Evolutionary conservation across 2,329 filamentous ascomycete species (phyloP).

Genomic region (Decorospora gaudefroyi): DNA sequence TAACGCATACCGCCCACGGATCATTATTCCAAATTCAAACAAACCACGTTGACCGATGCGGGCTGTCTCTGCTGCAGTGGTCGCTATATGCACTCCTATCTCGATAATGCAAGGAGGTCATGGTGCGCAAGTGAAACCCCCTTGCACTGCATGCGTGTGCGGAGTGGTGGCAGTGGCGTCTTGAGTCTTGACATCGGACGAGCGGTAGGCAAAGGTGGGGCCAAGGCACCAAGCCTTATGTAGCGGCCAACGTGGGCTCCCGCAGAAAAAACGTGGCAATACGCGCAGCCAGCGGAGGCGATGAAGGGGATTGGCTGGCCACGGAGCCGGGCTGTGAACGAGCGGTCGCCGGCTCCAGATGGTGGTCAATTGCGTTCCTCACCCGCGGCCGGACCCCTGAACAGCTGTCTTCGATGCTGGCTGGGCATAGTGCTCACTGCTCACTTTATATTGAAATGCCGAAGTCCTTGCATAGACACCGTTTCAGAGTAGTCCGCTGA

Average conservation of each 20-base stretch:
- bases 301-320: constrained; percentile 3
- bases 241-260: constrained; percentile 14
- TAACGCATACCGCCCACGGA: too few relatives aligned
- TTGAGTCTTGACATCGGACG: too few relatives aligned
- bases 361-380: neutral
- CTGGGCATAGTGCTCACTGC: constrained; percentile 21
- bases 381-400: constrained; percentile 3
- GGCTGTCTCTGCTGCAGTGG: too few relatives aligned
- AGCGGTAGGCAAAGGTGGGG: too few relatives aligned
- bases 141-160: too few relatives aligned
- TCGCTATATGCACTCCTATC: too few relatives aligned
- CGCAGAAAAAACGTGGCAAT: constrained; percentile 14
- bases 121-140: too few relatives aligned
- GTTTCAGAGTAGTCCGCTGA: constrained; percentile 19
- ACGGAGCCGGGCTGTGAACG: neutral
- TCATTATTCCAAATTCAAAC: too few relatives aligned
- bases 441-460: constrained; percentile 21
- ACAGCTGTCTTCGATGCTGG: constrained; percentile 19
- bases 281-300: constrained; percentile 10
- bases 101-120: too few relatives aligned
- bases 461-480: constrained; percentile 18
- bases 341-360: neutral
- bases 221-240: constrained; percentile 6
- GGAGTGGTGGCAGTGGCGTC: too few relatives aligned
- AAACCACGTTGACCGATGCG: too few relatives aligned